Conservation (phyloP, 164 flowering plant genomes). For the Umbilicus rupestris region DNA sequence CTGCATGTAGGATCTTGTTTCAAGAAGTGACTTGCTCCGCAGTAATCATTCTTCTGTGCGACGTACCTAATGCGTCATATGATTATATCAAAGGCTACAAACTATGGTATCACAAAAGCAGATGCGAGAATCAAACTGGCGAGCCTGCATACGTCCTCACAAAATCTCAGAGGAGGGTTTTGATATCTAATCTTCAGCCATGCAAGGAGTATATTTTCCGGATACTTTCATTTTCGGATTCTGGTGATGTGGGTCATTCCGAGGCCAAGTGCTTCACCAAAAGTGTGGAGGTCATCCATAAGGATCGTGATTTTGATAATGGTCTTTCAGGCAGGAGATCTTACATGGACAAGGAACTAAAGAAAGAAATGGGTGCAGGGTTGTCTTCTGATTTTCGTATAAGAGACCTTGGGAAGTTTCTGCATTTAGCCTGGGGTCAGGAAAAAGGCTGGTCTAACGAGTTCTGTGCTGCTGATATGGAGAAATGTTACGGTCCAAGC, state of each 20-base stretch:
- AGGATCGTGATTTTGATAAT: conserved; percentile 25
- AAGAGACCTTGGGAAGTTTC: conserved; percentile 72
- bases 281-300: conserved; percentile 68
- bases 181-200: conserved; percentile 31
- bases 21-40: conserved; percentile 75
- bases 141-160: conserved; percentile 35
- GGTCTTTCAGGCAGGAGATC: conserved; percentile 27
- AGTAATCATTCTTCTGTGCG: conserved; percentile 56
- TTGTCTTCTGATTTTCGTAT: conserved; percentile 63
- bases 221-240: conserved; percentile 66
- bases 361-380: conserved; percentile 16
- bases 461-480: conserved; percentile 34
- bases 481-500: conserved; percentile 32
- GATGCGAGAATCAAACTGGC: conserved; percentile 26
- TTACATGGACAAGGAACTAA: conserved; percentile 24
- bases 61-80: conserved; percentile 28
- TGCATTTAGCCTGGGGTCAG: conserved; percentile 60
- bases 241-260: conserved; percentile 83
- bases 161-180: conserved; percentile 32
- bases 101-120: conserved; percentile 43
- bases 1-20: conserved; percentile 86
- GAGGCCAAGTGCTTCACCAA: conserved; percentile 82
- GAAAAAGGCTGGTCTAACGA: conserved; percentile 46
- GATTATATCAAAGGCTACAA: conserved; percentile 34
- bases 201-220: conserved; percentile 81